These are phyloP conservation scores for Globisporangium spinosum DNA, from an alignment of 352 stramenopile species.

Conservation along the genomic window DNA sequence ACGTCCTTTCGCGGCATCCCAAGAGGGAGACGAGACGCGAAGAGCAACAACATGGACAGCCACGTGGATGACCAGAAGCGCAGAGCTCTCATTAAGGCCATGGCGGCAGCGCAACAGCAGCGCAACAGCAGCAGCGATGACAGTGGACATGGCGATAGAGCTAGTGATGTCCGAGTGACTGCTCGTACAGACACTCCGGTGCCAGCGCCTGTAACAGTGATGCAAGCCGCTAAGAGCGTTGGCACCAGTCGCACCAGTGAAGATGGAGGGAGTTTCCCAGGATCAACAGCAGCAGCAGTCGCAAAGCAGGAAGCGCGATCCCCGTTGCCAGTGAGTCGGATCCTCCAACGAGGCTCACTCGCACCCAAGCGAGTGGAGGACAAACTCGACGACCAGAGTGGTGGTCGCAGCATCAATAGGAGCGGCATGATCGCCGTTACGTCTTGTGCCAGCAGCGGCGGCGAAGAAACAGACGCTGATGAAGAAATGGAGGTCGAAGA, in stretches of 20 bases:
- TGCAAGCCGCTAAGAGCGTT: not conserved
- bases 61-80: conserved; percentile 33
- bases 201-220: not conserved
- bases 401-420: not conserved
- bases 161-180: conserved; percentile 1
- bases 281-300: not conserved
- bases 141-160: not conserved
- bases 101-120: conserved; percentile 23
- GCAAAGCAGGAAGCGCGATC: not conserved
- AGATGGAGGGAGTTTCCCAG: not conserved
- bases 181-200: not conserved
- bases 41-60: conserved; percentile 27
- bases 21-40: conserved; percentile 1
- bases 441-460: not conserved
- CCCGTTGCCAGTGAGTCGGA: conserved; percentile 11
- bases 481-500: conserved; percentile 16
- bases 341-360: conserved; percentile 15
- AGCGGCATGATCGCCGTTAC: conserved; percentile 6
- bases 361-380: conserved; percentile 1
- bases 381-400: not conserved
- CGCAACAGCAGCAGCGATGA: conserved; percentile 5
- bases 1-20: conserved; percentile 2
- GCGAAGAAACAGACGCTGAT: conserved; percentile 6
- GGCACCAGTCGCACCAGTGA: not conserved
- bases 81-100: conserved; percentile 33